Percentiles rank a stretch among this genome's conserved stretches.
Conservation (phyloP, 306 rosid species). For the Rubus parviflorus region DNA sequence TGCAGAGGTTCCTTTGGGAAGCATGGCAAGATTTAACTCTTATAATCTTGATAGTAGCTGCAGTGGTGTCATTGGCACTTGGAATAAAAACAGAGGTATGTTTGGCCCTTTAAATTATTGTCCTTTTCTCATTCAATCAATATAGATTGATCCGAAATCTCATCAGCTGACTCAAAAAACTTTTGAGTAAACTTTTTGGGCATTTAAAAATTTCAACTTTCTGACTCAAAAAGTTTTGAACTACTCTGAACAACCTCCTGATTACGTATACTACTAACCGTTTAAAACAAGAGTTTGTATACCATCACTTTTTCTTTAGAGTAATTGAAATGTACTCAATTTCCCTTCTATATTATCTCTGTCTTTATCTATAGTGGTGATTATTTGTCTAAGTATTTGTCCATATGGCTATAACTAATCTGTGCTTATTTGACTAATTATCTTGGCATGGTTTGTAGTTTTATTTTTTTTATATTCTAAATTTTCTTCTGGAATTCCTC, state of each 20-base stretch:
- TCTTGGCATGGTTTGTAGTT: background rate
- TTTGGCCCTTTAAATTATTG: slow-evolving; percentile 4
- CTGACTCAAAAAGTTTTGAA: background rate
- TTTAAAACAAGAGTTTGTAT: background rate
- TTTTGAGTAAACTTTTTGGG: no score
- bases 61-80: slow-evolving; percentile 73
- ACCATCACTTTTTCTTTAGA: background rate
- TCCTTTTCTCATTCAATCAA: background rate
- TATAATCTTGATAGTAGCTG: slow-evolving; percentile 85
- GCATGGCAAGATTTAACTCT: slow-evolving; percentile 98
- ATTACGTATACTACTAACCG: background rate
- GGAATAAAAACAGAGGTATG: slow-evolving; percentile 90
- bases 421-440: slow-evolving; percentile 15
- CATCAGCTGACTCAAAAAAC: no score
- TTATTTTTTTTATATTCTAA: background rate
- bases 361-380: background rate
- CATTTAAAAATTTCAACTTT: background rate
- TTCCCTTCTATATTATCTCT: background rate
- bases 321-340: background rate
- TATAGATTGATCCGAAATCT: no score
- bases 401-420: no score
- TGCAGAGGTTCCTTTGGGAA: slow-evolving; percentile 96
- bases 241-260: background rate
- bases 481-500: slow-evolving; percentile 26
- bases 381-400: no score